Evolutionary conservation across 1,139 yeast species (phyloP), one percentile per base, ranked within the genome.

Genomic region (Diutina sp.): DNA sequence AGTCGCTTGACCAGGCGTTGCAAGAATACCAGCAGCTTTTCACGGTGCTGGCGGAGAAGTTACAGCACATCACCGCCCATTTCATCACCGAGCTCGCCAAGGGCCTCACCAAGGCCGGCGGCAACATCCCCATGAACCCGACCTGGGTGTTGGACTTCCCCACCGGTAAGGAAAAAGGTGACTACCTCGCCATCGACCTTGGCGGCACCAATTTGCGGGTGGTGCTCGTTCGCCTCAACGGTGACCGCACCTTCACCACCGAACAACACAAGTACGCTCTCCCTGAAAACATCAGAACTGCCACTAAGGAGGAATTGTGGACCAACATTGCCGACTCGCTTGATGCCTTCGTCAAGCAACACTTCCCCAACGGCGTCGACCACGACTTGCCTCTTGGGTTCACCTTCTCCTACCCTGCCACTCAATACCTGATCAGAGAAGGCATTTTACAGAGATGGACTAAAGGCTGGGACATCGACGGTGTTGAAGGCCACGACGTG

Each of bases 381-480:
- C 65, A 66, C 38, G 71, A 73, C 16, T 74, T 90, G 62, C 95
- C 96, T 52, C 78, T 91, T 65, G 98, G 99, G 55, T 93, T 93
- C 80, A 93, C 99, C 28, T 93, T 93, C 76, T 87, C 96, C 30
- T 93, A 85, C 74, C 98, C 99, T 58, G 90, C 93, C 60, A 77
- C 90, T 54, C 99, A 93, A 74, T 70, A 76, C 62, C 87, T 85
- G 59, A 90, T 93, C 67, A 86, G 89, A 73, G 78, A 82, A 64
- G 99, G 98, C 68, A 71, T 88, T 58, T 80, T 93, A 69, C 96
- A 90, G 77, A 82, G 95, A 72, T 93, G 99, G 99, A 93, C 99
- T 60, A 93, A 93, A 77, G 99, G 99, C 62, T 93, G 89, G 72
- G 97, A 93, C 70, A 90, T 93, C 65, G 87, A 82, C 58, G 90